phyloP scores from a whole-genome alignment of 1,139 yeast species.

The Kurtzmaniella quercitrusa region DNA sequence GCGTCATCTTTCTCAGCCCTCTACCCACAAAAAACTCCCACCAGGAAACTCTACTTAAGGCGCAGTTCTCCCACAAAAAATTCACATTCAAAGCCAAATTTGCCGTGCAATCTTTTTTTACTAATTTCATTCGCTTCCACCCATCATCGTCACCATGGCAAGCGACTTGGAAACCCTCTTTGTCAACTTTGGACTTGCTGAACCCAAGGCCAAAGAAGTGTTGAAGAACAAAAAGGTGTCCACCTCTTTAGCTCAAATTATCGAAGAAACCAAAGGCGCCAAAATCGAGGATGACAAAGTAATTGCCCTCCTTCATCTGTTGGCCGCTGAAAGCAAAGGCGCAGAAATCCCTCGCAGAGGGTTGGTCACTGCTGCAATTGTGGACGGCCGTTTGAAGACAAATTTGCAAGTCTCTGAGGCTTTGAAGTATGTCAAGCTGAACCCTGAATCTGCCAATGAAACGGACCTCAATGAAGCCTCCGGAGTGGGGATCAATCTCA shows the following conservation, averaged over 20 bases:
- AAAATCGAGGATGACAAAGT: conserved; percentile 39
- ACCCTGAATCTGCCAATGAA: conserved; percentile 35
- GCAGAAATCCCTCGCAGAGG: conserved; percentile 39
- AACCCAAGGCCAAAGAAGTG: conserved; percentile 68
- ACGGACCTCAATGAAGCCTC: conserved; percentile 53
- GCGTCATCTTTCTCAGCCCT: too few species aligned
- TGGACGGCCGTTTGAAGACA: conserved; percentile 60
- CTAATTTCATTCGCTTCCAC: background rate
- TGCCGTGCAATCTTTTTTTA: background rate
- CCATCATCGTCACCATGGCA: background rate
- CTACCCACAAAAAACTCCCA: too few species aligned
- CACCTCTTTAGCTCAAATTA: conserved; percentile 56
- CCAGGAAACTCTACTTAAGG: background rate
- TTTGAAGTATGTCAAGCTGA: conserved; percentile 58
- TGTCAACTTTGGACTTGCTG: conserved; percentile 63
- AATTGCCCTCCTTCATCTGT: conserved; percentile 64
- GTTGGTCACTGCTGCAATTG: conserved; percentile 55
- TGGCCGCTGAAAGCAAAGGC: conserved; percentile 66
- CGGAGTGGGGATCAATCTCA: conserved; percentile 79
- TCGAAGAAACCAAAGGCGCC: conserved; percentile 24
- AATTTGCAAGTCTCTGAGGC: conserved; percentile 78
- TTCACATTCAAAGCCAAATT: background rate
- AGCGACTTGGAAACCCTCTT: conserved; percentile 40
- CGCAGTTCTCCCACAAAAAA: background rate
- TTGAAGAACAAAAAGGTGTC: conserved; percentile 83